Evolutionary conservation across 106 monocot species (phyloP).

Genomic region (Acanthochlamys bracteata): DNA sequence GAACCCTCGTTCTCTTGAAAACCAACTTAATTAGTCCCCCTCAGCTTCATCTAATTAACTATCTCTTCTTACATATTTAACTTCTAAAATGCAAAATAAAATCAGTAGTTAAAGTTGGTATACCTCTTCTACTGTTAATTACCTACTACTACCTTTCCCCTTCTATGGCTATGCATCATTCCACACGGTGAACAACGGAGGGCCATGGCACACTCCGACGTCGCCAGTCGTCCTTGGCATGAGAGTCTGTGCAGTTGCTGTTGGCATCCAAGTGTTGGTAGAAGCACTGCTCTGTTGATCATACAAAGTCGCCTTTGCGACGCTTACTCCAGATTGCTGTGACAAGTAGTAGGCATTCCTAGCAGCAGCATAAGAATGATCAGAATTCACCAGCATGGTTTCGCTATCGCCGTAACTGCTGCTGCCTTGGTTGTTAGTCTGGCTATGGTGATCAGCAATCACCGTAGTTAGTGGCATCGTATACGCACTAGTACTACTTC

Average conservation of each 20-base stretch:
- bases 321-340: conserved; percentile 19
- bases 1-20: not conserved
- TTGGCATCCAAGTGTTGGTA: conserved; percentile 12
- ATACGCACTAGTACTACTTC: conserved; percentile 16
- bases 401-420: conserved; percentile 23
- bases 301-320: conserved; percentile 14
- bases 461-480: conserved; percentile 35
- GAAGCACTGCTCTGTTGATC: conserved; percentile 6
- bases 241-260: conserved; percentile 9
- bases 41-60: too few relatives aligned
- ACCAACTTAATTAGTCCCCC: not conserved
- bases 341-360: conserved; percentile 29
- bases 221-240: conserved; percentile 6
- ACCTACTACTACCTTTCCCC: conserved; percentile 1
- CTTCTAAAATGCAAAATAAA: conserved; percentile 1
- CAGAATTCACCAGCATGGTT: conserved; percentile 20
- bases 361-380: conserved; percentile 18
- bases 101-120: not conserved
- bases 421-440: conserved; percentile 13
- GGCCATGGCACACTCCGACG: conserved; percentile 28
- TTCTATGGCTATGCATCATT: conserved; percentile 37
- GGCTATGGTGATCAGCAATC: conserved; percentile 24
- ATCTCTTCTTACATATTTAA: not conserved
- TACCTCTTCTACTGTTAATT: not conserved
- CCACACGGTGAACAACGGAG: conserved; percentile 64